These are phyloP conservation scores for Peniophora sp. DNA, from an alignment of 1,284 basidiomycete species.

Conservation along the genomic window DNA sequence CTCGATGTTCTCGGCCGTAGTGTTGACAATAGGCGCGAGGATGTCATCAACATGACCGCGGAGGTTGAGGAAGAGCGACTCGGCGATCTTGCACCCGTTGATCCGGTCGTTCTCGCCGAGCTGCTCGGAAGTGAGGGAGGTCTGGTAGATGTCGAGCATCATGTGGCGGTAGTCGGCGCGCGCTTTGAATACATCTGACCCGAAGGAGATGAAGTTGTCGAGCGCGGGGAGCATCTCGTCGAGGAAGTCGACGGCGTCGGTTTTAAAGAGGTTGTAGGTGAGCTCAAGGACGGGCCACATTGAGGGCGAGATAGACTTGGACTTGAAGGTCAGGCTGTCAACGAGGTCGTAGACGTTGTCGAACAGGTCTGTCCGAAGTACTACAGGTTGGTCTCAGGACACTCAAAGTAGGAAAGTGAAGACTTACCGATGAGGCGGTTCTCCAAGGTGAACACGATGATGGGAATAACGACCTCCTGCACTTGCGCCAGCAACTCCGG, in stretches of 20 bases:
- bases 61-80: conserved; percentile 76
- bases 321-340: conserved; percentile 81
- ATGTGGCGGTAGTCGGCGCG: conserved; percentile 75
- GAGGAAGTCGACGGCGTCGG: conserved; percentile 78
- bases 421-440: conserved; percentile 55
- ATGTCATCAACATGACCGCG: conserved; percentile 68
- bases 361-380: conserved; percentile 60
- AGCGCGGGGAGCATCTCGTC: conserved; percentile 87
- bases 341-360: conserved; percentile 86
- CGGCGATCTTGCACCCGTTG: conserved; percentile 81
- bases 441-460: conserved; percentile 73
- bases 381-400: conserved; percentile 2
- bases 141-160: conserved; percentile 80
- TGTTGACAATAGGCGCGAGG: conserved; percentile 50
- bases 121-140: conserved; percentile 61
- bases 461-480: conserved; percentile 76
- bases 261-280: conserved; percentile 82
- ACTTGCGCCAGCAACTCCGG: conserved; percentile 75
- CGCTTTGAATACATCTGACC: conserved; percentile 66
- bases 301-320: conserved; percentile 65
- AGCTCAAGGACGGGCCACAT: conserved; percentile 87
- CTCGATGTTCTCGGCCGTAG: conserved; percentile 52
- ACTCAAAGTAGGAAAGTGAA: neutral
- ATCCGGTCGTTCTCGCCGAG: conserved; percentile 81
- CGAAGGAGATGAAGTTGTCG: conserved; percentile 88